Percentiles rank a stretch among this genome's conserved stretches.
These are phyloP conservation scores for Cytospora schulzeri DNA, from an alignment of 2,329 filamentous ascomycete species.

Conservation along the genomic window DNA sequence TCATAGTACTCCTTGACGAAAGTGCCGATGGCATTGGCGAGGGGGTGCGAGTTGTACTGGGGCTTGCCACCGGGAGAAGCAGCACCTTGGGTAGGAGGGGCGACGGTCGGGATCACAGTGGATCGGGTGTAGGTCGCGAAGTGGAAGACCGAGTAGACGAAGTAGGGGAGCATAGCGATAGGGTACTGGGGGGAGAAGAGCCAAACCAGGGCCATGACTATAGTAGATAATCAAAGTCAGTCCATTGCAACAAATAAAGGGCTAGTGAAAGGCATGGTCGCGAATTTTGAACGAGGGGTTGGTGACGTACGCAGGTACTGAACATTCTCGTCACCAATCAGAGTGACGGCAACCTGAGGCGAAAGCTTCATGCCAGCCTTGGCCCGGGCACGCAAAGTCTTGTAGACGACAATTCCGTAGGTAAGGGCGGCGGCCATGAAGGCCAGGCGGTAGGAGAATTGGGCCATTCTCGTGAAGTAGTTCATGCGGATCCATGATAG, in stretches of 20 bases:
- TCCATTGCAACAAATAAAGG: conserved; percentile 1
- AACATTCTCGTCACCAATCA: conserved; percentile 90
- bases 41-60: conserved; percentile 56
- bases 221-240: conserved; percentile 26
- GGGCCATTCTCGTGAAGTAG: conserved; percentile 75
- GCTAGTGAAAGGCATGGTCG: background rate
- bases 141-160: conserved; percentile 97
- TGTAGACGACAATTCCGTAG: conserved; percentile 98
- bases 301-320: conserved; percentile 83
- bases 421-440: conserved; percentile 89
- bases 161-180: conserved; percentile 88
- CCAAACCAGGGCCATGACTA: conserved; percentile 94
- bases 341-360: conserved; percentile 59
- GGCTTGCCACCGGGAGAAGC: conserved; percentile 60
- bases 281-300: background rate
- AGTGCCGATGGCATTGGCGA: conserved; percentile 80
- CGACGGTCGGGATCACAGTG: conserved; percentile 86
- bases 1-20: conserved; percentile 99
- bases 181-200: conserved; percentile 88
- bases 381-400: conserved; percentile 85
- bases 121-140: conserved; percentile 94
- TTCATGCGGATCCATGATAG: conserved; percentile 90
- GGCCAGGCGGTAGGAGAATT: conserved; percentile 84
- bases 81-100: conserved; percentile 63
- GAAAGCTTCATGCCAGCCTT: conserved; percentile 69